Evolutionary conservation across 2,329 filamentous ascomycete species (phyloP).

Genomic region (Verticillium klebahnii): DNA sequence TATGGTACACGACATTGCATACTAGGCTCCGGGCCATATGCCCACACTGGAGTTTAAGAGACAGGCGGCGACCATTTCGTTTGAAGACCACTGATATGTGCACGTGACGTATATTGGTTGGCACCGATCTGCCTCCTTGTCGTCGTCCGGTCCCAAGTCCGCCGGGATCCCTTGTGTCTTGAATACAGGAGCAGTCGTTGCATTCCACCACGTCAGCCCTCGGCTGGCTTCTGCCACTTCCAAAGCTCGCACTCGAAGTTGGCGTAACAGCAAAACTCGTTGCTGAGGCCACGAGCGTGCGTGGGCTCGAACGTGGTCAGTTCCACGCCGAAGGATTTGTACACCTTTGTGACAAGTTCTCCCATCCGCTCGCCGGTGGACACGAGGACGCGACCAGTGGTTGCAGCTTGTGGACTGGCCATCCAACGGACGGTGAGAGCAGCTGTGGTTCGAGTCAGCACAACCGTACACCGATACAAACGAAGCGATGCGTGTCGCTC

Average conservation of each 20-base stretch:
- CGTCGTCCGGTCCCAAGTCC: background rate
- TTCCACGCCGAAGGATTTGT: constrained; percentile 54
- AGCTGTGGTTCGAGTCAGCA: constrained; percentile 34
- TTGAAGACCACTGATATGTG: background rate
- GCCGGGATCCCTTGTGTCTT: background rate
- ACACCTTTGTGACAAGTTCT: constrained; percentile 59
- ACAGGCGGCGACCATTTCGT: background rate
- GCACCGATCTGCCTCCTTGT: background rate
- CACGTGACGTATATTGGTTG: background rate
- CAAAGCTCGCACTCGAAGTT: constrained; percentile 64
- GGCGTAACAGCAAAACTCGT: constrained; percentile 76
- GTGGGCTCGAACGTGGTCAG: constrained; percentile 65
- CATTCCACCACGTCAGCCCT: background rate
- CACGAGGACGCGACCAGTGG: constrained; percentile 48
- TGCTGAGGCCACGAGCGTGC: constrained; percentile 70
- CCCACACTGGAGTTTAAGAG: background rate
- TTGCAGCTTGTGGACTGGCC: constrained; percentile 33
- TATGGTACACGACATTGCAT: background rate
- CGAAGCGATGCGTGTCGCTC: background rate
- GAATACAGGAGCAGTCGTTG: background rate
- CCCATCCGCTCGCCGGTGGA: constrained; percentile 79
- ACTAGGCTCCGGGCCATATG: background rate
- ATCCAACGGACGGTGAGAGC: constrained; percentile 75
- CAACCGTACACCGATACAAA: background rate
- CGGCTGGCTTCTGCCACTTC: constrained; percentile 31